Percentiles rank a stretch among this genome's conserved stretches.
Evolutionary conservation across 768 basidiomycete genomes (phyloP).

Genomic region (Lactarius evosmus): DNA sequence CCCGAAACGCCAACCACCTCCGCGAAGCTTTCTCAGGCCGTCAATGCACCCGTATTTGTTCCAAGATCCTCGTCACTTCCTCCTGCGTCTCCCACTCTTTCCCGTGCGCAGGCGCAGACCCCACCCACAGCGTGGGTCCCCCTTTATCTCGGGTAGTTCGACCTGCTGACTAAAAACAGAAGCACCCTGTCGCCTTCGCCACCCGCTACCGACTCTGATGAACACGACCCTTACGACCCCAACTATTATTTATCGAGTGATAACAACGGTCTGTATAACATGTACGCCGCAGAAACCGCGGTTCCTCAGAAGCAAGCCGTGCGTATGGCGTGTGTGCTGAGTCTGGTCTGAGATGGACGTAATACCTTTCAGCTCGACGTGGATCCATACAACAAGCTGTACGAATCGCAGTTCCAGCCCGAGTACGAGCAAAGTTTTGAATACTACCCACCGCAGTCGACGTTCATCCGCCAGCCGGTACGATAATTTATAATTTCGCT

Average conservation of each 20-base stretch:
- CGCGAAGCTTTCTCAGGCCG: conserved; percentile 55
- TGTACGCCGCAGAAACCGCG: conserved; percentile 32
- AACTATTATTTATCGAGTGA: conserved; percentile 30
- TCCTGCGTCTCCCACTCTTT: conserved; percentile 28
- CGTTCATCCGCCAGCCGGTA: conserved; percentile 71
- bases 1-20: conserved; percentile 27
- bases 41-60: conserved; percentile 83
- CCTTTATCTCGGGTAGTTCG: not conserved
- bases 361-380: conserved; percentile 27
- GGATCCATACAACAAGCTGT: conserved; percentile 30
- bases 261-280: conserved; percentile 27
- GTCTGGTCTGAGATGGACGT: conserved; percentile 27
- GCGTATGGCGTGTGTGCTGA: conserved; percentile 18
- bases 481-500: conserved; percentile 18
- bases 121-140: conserved; percentile 26
- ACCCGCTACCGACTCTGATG: conserved; percentile 29
- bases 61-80: conserved; percentile 52
- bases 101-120: conserved; percentile 28
- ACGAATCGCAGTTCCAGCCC: conserved; percentile 33
- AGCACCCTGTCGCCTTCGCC: conserved; percentile 27
- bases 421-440: conserved; percentile 40
- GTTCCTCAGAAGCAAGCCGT: conserved; percentile 38
- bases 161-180: conserved; percentile 12
- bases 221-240: conserved; percentile 35
- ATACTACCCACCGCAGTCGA: conserved; percentile 41